A percentile compares a stretch with the other conserved stretches of the same genome.
Conservation (phyloP, 2,329 filamentous ascomycete genomes). For the Hymenoscyphus albidus region DNA sequence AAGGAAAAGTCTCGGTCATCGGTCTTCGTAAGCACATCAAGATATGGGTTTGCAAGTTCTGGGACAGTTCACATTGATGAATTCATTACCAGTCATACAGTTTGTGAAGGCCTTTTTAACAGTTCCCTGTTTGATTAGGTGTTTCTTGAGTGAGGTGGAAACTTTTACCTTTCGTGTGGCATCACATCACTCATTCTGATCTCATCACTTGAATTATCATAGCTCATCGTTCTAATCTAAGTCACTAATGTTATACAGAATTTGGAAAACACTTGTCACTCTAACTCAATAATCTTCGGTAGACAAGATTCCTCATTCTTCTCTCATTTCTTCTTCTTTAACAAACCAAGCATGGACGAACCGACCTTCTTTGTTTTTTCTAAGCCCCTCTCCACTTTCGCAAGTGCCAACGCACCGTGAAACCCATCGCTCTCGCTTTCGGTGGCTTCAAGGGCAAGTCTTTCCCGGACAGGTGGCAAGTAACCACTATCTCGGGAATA, state of each 20-base stretch:
- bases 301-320: not conserved
- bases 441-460: not conserved
- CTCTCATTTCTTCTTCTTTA: not conserved
- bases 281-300: not conserved
- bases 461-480: not conserved
- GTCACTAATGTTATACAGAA: not conserved
- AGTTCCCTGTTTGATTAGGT: too few relatives aligned
- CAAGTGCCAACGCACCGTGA: not conserved
- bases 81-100: too few relatives aligned
- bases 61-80: too few relatives aligned
- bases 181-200: not conserved
- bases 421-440: not conserved
- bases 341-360: not conserved
- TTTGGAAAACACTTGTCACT: not conserved
- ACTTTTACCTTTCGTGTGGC: too few relatives aligned
- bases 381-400: not conserved
- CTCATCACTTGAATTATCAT: not conserved
- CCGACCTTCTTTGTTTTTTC: not conserved
- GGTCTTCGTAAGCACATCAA: too few relatives aligned
- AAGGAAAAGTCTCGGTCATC: too few relatives aligned
- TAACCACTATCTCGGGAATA: not conserved
- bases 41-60: too few relatives aligned
- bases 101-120: too few relatives aligned
- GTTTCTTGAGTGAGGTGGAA: too few relatives aligned
- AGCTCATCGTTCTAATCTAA: conserved; percentile 2